Conservation (phyloP, 2,329 filamentous ascomycete genomes). For the Scytalidium lignicola region DNA sequence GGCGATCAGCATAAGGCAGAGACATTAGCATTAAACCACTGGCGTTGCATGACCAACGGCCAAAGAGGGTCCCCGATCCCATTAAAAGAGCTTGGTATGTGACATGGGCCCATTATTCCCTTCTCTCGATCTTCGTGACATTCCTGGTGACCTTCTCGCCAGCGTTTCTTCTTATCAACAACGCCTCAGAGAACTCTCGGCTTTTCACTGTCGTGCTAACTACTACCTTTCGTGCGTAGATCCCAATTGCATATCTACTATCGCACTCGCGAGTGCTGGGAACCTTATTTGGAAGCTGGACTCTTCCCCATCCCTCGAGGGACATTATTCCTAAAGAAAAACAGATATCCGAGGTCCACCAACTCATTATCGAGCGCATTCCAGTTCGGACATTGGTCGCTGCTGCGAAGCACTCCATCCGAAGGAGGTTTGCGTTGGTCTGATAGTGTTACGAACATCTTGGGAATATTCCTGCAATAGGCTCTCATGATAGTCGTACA, state of each 20-base stretch:
- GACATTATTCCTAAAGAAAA: too few species aligned
- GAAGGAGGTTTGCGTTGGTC: too few species aligned
- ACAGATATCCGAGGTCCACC: too few species aligned
- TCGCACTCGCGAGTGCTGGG: background rate
- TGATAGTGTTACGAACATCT: too few species aligned
- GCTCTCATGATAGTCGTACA: constrained; percentile 21
- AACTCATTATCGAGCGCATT: too few species aligned
- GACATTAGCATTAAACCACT: background rate
- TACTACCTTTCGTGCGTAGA: background rate
- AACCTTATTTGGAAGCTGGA: background rate
- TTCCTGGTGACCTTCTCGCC: background rate
- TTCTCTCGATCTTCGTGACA: background rate
- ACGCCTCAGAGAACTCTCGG: background rate
- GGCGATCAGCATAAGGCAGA: background rate
- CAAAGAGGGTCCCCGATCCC: background rate
- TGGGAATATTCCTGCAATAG: background rate
- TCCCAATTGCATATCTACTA: background rate
- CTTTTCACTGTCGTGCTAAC: background rate
- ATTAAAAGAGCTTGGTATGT: background rate
- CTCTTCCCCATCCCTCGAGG: background rate
- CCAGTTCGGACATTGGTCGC: too few species aligned
- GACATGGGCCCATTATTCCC: background rate
- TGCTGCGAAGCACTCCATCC: too few species aligned
- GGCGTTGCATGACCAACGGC: background rate
- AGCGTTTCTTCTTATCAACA: background rate